A percentile compares a stretch with the other conserved stretches of the same genome.
Conservation (phyloP, 371 early-diverging fungal genomes). For the Coemansia sp. region DNA sequence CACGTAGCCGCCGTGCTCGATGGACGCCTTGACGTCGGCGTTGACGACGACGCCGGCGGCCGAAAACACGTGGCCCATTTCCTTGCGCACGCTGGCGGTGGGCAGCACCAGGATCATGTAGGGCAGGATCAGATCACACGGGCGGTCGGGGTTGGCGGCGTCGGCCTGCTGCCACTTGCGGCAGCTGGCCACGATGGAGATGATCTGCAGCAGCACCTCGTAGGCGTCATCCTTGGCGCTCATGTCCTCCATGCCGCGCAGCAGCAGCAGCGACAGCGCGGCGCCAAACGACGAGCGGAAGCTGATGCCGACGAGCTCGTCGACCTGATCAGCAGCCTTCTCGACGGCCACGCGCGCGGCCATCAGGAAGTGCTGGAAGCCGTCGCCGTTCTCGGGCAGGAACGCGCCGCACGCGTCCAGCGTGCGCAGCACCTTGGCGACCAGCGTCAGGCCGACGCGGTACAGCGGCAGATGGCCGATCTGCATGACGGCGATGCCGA, state of each 20-base stretch:
- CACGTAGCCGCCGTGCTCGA: constrained; percentile 45
- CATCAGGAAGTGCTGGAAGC: constrained; percentile 62
- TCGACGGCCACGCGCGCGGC: constrained; percentile 69
- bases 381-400: constrained; percentile 52
- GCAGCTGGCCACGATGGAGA: constrained; percentile 71
- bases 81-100: constrained; percentile 53
- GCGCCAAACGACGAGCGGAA: constrained; percentile 87
- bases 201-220: constrained; percentile 65
- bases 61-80: constrained; percentile 52
- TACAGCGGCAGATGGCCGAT: constrained; percentile 81
- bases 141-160: constrained; percentile 12
- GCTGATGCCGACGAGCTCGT: constrained; percentile 71
- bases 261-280: constrained; percentile 75
- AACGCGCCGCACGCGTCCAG: constrained; percentile 77
- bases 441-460: constrained; percentile 65
- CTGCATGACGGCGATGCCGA: constrained; percentile 80
- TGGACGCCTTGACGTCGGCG: constrained; percentile 17
- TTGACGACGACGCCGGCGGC: constrained; percentile 50
- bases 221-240: constrained; percentile 72
- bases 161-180: constrained; percentile 50
- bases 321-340: constrained; percentile 68
- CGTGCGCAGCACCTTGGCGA: constrained; percentile 70
- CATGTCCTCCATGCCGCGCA: constrained; percentile 80
- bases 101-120: constrained; percentile 56
- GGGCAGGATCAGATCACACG: constrained; percentile 33